A percentile compares a stretch with the other conserved stretches of the same genome.
Evolutionary conservation across 2,329 filamentous ascomycete species (phyloP).

Genomic region (Cryoendolithus antarcticus): DNA sequence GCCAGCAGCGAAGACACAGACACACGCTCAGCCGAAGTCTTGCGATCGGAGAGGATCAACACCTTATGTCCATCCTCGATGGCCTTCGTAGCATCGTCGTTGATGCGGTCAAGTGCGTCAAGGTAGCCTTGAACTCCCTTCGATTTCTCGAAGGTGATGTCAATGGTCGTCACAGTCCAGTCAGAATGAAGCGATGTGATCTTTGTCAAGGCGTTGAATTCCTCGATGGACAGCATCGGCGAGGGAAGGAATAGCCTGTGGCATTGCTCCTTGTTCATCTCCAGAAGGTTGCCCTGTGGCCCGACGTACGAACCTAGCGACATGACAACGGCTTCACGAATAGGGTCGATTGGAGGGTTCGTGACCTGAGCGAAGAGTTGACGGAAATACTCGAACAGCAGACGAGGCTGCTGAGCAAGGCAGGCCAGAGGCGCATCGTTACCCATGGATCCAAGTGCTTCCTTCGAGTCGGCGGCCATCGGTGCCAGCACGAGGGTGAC

Average conservation of each 20-base stretch:
- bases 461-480: slow-evolving; percentile 96
- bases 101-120: slow-evolving; percentile 77
- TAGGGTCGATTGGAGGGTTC: slow-evolving; percentile 93
- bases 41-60: slow-evolving; percentile 80
- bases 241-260: slow-evolving; percentile 75
- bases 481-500: slow-evolving; percentile 82
- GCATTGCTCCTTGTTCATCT: slow-evolving; percentile 87
- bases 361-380: slow-evolving; percentile 97
- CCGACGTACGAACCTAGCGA: slow-evolving; percentile 93
- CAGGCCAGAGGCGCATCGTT: slow-evolving; percentile 91
- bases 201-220: slow-evolving; percentile 78
- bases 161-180: slow-evolving; percentile 83
- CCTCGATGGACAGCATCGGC: slow-evolving; percentile 75
- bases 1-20: slow-evolving; percentile 76
- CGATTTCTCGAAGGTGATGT: slow-evolving; percentile 82
- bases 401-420: slow-evolving; percentile 74
- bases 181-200: slow-evolving; percentile 59
- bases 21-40: slow-evolving; percentile 69
- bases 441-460: slow-evolving; percentile 93
- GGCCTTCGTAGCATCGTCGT: slow-evolving; percentile 68
- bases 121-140: slow-evolving; percentile 76
- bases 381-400: slow-evolving; percentile 93
- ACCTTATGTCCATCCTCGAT: slow-evolving; percentile 75
- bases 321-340: slow-evolving; percentile 96
- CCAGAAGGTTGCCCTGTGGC: slow-evolving; percentile 84